phyloP scores from a whole-genome alignment of 208 protist species.

The Leishmania lainsoni region DNA sequence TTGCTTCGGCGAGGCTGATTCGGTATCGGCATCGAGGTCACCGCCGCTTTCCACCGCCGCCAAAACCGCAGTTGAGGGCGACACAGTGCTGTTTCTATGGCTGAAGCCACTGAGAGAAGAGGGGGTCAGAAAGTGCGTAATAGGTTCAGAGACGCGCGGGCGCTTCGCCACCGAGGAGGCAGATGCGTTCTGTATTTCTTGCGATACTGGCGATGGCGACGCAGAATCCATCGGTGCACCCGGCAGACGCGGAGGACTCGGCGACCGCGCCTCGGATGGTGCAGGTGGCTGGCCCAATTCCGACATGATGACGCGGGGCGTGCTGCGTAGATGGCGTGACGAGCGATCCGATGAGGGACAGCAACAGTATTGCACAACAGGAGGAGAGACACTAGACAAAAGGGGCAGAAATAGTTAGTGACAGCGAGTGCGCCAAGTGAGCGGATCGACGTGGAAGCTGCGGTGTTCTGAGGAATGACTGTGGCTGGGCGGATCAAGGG shows the following conservation, averaged over 20 bases:
- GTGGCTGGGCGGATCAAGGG: not conserved
- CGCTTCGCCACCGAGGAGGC: constrained; percentile 31
- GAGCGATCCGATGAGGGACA: not conserved
- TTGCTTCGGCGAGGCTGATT: constrained; percentile 17
- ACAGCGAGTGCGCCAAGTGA: not conserved
- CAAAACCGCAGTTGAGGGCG: not conserved
- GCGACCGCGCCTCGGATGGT: not conserved
- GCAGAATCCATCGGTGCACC: not conserved
- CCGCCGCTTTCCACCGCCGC: not conserved
- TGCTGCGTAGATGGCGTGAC: not conserved
- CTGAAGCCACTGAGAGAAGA: constrained; percentile 2
- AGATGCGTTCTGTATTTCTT: not conserved
- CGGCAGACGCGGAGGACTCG: not conserved
- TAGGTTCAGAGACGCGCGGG: constrained; percentile 28
- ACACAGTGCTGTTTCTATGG: not conserved
- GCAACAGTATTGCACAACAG: not conserved
- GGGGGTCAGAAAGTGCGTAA: constrained; percentile 27
- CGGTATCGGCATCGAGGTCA: constrained; percentile 3
- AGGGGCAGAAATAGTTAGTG: not conserved
- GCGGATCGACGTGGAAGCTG: not conserved
- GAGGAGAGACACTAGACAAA: not conserved
- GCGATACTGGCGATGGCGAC: not conserved
- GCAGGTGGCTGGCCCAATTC: not conserved
- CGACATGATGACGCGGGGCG: not conserved
- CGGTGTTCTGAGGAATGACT: not conserved